Conservation (phyloP, 768 basidiomycete species). For the Porphyrellus cyaneotinctus region DNA sequence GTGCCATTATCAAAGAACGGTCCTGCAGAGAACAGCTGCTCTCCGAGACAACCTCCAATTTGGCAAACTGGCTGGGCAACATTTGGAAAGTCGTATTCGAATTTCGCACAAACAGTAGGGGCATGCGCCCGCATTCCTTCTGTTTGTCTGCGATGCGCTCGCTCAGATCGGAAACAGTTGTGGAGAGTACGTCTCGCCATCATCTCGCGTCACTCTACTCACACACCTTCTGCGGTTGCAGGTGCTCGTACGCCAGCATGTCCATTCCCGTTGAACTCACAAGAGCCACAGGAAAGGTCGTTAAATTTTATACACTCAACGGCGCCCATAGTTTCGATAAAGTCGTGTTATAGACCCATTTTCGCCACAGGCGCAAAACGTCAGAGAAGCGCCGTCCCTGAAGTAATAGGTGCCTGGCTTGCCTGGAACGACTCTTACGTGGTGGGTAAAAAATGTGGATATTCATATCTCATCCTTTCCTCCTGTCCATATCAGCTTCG, state of each 20-base stretch:
- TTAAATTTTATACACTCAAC: conserved; percentile 43
- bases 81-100: too few species aligned
- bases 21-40: too few species aligned
- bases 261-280: conserved; percentile 34
- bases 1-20: conserved; percentile 28
- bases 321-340: conserved; percentile 46
- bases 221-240: too few species aligned
- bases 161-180: too few species aligned
- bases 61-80: too few species aligned
- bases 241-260: too few species aligned
- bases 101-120: not conserved
- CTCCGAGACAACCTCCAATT: conserved; percentile 34
- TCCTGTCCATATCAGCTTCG: not conserved
- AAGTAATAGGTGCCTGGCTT: conserved; percentile 58
- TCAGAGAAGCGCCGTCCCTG: conserved; percentile 35
- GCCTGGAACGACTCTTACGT: conserved; percentile 47
- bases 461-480: not conserved
- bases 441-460: conserved; percentile 49
- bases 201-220: too few species aligned
- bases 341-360: conserved; percentile 56
- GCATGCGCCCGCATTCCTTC: conserved; percentile 34
- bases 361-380: conserved; percentile 36
- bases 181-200: conserved; percentile 22
- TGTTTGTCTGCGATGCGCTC: too few species aligned
- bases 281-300: too few species aligned